phyloP scores from a whole-genome alignment of 768 basidiomycete genomes.

The Ramaria rubella region DNA sequence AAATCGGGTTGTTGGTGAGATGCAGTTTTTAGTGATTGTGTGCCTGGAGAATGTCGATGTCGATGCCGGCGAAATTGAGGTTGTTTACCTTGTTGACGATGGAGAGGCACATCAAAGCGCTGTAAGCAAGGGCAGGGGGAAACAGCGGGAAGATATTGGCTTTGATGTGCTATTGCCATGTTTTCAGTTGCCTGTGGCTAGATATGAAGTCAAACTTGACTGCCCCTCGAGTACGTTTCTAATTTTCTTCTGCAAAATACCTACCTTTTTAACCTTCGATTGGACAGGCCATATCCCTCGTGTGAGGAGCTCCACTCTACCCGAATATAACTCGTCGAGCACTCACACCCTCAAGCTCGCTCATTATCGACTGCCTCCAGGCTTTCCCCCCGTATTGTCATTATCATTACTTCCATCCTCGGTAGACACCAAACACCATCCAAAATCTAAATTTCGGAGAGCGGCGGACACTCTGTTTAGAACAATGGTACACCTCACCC shows the following conservation, averaged over 20 bases:
- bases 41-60: conserved; percentile 46
- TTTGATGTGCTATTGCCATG: conserved; percentile 57
- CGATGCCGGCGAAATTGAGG: conserved; percentile 38
- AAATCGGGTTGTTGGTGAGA: conserved; percentile 47
- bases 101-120: neutral
- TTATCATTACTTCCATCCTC: neutral
- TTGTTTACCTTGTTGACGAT: conserved; percentile 58
- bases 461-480: neutral
- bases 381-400: conserved; percentile 40
- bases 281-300: conserved; percentile 24
- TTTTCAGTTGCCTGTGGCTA: conserved; percentile 64
- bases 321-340: conserved; percentile 56
- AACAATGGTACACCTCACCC: neutral
- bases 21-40: conserved; percentile 65
- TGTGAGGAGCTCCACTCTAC: conserved; percentile 37
- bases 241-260: conserved; percentile 5
- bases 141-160: conserved; percentile 20
- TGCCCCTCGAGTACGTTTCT: conserved; percentile 41
- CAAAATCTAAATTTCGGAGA: neutral
- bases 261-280: conserved; percentile 5
- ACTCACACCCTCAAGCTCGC: conserved; percentile 30
- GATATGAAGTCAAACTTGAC: conserved; percentile 57
- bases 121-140: conserved; percentile 32
- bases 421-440: conserved; percentile 1
- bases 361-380: conserved; percentile 31